These are phyloP conservation scores for Ustilago cynodontis DNA, from an alignment of 1,284 basidiomycete species.

Conservation along the genomic window DNA sequence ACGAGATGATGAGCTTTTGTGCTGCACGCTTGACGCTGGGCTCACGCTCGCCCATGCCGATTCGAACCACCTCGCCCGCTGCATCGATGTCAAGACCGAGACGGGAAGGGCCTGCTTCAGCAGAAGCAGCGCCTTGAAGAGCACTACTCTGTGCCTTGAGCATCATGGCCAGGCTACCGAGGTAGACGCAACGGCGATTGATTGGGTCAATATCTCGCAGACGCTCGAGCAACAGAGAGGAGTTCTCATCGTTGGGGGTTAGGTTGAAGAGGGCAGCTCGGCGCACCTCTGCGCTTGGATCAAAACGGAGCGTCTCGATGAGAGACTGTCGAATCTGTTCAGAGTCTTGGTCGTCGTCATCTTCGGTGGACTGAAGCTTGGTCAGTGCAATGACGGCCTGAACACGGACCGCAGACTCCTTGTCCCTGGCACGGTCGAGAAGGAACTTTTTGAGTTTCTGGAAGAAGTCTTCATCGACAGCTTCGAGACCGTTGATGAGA, in stretches of 20 bases:
- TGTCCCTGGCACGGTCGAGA: conserved; percentile 85
- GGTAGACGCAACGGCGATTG: conserved; percentile 85
- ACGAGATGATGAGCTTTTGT: conserved; percentile 72
- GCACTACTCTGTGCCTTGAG: conserved; percentile 38
- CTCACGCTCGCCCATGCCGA: conserved; percentile 90
- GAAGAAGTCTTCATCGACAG: conserved; percentile 83
- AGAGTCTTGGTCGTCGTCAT: conserved; percentile 75
- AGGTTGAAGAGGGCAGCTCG: conserved; percentile 86
- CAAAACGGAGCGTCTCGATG: conserved; percentile 80
- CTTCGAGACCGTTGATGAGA: conserved; percentile 49
- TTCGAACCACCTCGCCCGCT: conserved; percentile 67
- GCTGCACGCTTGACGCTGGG: conserved; percentile 83
- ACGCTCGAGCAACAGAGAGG: conserved; percentile 81
- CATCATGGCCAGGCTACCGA: conserved; percentile 70
- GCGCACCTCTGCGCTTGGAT: conserved; percentile 85
- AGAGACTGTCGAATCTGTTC: conserved; percentile 77
- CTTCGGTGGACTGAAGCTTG: conserved; percentile 79
- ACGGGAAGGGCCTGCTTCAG: conserved; percentile 41
- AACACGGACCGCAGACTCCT: conserved; percentile 83
- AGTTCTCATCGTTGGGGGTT: conserved; percentile 75
- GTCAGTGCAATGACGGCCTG: conserved; percentile 88
- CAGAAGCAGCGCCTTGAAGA: conserved; percentile 23
- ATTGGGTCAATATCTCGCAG: conserved; percentile 87
- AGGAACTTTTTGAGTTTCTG: conserved; percentile 78
- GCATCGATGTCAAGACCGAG: conserved; percentile 57